Base-by-base conservation (phyloP, 257 asterid genomes). In the Craterostigma plantagineum region DNA sequence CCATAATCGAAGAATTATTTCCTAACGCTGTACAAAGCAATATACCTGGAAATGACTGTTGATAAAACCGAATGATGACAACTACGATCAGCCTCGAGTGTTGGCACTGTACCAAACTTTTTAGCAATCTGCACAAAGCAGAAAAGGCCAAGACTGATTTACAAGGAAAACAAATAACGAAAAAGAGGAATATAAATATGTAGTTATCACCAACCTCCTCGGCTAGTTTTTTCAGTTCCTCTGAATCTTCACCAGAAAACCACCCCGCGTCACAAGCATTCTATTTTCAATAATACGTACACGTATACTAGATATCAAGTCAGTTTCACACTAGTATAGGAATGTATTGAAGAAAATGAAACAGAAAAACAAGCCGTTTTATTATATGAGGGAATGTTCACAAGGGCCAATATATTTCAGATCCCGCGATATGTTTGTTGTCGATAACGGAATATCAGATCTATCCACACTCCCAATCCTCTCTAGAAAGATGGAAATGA, bases 1-100 rank as follows among this genome's bases (percentile, higher is more conserved):
- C n/a, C n/a, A n/a, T n/a, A n/a, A n/a, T n/a, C n/a, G n/a, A n/a
- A n/a, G n/a, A n/a, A n/a, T n/a, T n/a, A n/a, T n/a, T n/a, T n/a
- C n/a, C n/a, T n/a, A n/a, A n/a, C n/a, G n/a, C n/a, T n/a, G n/a
- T n/a, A n/a, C n/a, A n/a, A n/a, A n/a, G n/a, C n/a, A n/a, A n/a
- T n/a, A n/a, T 42, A 42, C 46, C 46, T 42, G 3, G 46, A 42
- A 8, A 42, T 42, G 7, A 42, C 18, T 13, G 46, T 42, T 3
- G 5, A 4, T 4, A 42, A 13, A 12, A 11, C 11, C 4, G 46
- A 6, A 7, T 5, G 13, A 6, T 7, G 11, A 4, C 18, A 14
- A 4, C 46, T 3, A 7, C 10, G 46, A 7, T 3, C 46, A 12
- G 4, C 3, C 7, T 5, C 17, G 3, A 42, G 4, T 13, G 10